phyloP scores from a whole-genome alignment of 441 rosid species.

The Sinapis alba region DNA sequence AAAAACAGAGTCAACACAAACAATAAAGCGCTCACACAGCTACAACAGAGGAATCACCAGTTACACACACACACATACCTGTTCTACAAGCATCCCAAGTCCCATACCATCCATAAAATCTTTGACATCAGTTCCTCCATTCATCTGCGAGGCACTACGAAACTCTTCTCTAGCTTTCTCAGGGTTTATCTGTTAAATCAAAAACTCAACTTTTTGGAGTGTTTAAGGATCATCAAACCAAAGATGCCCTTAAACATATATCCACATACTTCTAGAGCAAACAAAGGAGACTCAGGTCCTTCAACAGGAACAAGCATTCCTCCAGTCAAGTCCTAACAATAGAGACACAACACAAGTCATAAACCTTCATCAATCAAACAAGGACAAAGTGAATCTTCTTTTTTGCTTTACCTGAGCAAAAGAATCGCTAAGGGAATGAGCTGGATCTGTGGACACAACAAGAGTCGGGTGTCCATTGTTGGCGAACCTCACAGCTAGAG shows the following conservation, averaged over 20 bases:
- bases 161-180: conserved; percentile 94
- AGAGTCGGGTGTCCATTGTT: conserved; percentile 91
- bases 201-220: conserved; percentile 32
- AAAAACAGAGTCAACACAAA: neutral
- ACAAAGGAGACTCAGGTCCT: conserved; percentile 83
- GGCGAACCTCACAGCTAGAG: conserved; percentile 89
- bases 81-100: conserved; percentile 86
- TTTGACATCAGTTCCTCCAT: conserved; percentile 78
- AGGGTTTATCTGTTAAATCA: conserved; percentile 69
- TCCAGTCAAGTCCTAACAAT: conserved; percentile 73
- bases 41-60: too few species aligned
- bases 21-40: neutral
- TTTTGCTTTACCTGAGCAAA: conserved; percentile 76
- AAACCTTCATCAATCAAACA: conserved; percentile 19
- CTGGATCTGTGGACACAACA: conserved; percentile 96
- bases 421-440: conserved; percentile 93
- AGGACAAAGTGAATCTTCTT: neutral
- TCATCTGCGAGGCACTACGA: conserved; percentile 61
- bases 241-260: neutral
- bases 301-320: conserved; percentile 82
- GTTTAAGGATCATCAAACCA: neutral
- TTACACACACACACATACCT: conserved; percentile 47
- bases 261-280: conserved; percentile 79
- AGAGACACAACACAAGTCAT: neutral
- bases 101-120: conserved; percentile 98